Evolutionary conservation across 2,329 filamentous ascomycete genomes (phyloP).

Genomic region (Coniosporium uncinatum): DNA sequence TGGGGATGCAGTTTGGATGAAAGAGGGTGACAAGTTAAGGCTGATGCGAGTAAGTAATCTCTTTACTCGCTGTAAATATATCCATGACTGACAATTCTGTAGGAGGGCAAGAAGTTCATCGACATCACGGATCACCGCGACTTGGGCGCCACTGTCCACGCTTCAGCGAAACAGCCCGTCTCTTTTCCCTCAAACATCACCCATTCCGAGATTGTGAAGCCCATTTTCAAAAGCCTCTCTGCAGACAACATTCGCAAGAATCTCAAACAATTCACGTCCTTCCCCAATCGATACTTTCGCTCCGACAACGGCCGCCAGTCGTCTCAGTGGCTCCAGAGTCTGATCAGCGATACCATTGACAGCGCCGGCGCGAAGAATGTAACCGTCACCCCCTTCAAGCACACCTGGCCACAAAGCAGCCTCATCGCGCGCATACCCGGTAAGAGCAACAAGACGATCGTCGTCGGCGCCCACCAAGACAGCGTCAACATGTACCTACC

Average conservation of each 20-base stretch:
- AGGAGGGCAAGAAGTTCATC: constrained; percentile 88
- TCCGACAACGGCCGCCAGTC: constrained; percentile 76
- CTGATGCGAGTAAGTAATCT: constrained; percentile 63
- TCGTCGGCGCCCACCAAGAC: constrained; percentile 91
- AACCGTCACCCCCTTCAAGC: constrained; percentile 66
- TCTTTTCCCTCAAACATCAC: constrained; percentile 62
- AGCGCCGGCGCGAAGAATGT: constrained; percentile 67
- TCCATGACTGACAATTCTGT: constrained; percentile 14
- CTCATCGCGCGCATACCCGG: constrained; percentile 92
- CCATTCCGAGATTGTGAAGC: constrained; percentile 59
- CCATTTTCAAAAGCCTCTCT: constrained; percentile 62
- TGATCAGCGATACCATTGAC: constrained; percentile 67
- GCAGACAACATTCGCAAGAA: constrained; percentile 74
- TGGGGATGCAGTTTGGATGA: constrained; percentile 80
- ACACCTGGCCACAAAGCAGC: constrained; percentile 85
- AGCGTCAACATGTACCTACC: constrained; percentile 92
- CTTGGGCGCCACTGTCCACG: constrained; percentile 42
- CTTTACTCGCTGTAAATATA: not conserved
- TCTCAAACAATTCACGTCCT: constrained; percentile 71
- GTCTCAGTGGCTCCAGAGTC: constrained; percentile 78
- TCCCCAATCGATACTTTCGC: constrained; percentile 80
- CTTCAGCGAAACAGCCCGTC: constrained; percentile 37
- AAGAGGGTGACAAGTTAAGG: constrained; percentile 93
- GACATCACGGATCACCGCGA: constrained; percentile 79
- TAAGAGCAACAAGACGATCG: constrained; percentile 74